These are phyloP conservation scores for Bruguiera gymnorhiza DNA, from an alignment of 345 rosid genomes.

Conservation along the genomic window DNA sequence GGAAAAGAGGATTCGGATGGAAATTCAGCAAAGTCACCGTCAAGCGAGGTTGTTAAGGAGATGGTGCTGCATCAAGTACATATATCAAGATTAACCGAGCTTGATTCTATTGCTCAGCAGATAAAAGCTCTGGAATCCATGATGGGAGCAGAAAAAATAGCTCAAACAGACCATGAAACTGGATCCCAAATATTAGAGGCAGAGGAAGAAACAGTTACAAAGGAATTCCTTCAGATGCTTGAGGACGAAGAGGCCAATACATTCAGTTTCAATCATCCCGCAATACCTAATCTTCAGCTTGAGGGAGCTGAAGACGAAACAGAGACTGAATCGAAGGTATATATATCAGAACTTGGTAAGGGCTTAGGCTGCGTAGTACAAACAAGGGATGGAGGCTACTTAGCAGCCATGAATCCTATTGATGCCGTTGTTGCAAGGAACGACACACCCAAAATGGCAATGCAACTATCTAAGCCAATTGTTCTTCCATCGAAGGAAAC, in stretches of 20 bases:
- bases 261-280: conserved; percentile 37
- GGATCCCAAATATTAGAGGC: conserved; percentile 69
- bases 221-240: conserved; percentile 82
- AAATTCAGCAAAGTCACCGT: conserved; percentile 36
- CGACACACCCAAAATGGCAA: conserved; percentile 80
- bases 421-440: conserved; percentile 52
- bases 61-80: conserved; percentile 60
- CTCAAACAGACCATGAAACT: conserved; percentile 40
- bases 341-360: conserved; percentile 83
- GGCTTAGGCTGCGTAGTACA: conserved; percentile 83
- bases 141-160: conserved; percentile 53
- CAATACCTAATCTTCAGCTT: conserved; percentile 46
- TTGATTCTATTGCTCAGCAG: conserved; percentile 84
- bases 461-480: conserved; percentile 86
- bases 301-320: conserved; percentile 39
- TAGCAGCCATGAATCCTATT: conserved; percentile 86
- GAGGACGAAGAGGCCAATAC: conserved; percentile 55
- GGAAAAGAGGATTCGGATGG: conserved; percentile 44
- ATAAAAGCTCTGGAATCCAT: conserved; percentile 87
- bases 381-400: conserved; percentile 86
- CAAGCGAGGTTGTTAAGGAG: conserved; percentile 71
- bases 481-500: conserved; percentile 40
- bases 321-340: conserved; percentile 49
- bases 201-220: conserved; percentile 79
- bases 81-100: conserved; percentile 58